These are phyloP conservation scores for Trichosporon faecale DNA, from an alignment of 1,284 basidiomycete species.

Conservation along the genomic window DNA sequence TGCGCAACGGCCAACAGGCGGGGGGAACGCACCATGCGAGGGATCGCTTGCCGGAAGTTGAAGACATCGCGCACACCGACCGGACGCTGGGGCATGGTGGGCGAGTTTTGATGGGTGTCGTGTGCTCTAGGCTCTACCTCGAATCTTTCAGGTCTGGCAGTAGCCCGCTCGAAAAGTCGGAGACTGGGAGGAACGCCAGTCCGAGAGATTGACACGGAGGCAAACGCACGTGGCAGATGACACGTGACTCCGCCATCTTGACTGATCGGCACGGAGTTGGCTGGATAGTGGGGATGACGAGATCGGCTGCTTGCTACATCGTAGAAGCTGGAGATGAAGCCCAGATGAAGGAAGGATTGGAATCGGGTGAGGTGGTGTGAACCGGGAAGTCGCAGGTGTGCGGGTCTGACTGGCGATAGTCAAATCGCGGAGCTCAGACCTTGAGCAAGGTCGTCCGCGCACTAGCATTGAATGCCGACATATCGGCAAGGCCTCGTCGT, in stretches of 20 bases:
- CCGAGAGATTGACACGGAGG: slow-evolving; percentile 3
- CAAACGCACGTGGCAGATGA: background rate
- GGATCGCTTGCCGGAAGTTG: slow-evolving; percentile 43
- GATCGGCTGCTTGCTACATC: background rate
- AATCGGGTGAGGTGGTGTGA: background rate
- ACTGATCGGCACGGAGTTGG: background rate
- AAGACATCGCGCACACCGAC: slow-evolving; percentile 25
- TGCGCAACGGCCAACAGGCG: background rate
- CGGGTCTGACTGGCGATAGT: too few species aligned
- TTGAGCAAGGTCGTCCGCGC: background rate
- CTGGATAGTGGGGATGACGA: background rate
- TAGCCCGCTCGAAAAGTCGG: slow-evolving; percentile 20
- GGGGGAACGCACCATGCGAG: slow-evolving; percentile 46
- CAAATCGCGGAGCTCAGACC: too few species aligned
- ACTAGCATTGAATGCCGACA: background rate
- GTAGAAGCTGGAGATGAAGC: background rate
- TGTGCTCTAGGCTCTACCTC: slow-evolving; percentile 7
- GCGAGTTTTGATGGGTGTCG: slow-evolving; percentile 7
- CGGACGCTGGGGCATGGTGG: slow-evolving; percentile 24
- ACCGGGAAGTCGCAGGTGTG: background rate
- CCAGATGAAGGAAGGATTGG: background rate
- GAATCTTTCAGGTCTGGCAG: background rate
- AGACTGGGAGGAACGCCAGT: background rate
- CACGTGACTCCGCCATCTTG: background rate
- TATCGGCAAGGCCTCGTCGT: background rate